phyloP scores from a whole-genome alignment of 2,329 filamentous ascomycete species.

The Taxawa tesnikishii region DNA sequence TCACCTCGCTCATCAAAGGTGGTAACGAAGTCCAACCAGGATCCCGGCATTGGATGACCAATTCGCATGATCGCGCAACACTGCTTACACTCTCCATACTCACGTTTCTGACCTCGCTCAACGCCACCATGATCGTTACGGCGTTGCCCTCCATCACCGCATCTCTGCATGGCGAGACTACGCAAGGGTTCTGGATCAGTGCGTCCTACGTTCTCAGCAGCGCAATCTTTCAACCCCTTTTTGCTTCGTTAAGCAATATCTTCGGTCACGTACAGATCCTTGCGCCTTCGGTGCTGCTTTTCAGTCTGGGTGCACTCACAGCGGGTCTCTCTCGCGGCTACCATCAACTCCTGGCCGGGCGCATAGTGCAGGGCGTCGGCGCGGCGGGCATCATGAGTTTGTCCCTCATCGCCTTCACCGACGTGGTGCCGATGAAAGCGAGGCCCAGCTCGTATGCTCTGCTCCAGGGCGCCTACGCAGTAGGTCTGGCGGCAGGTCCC shows the following conservation, averaged over 20 bases:
- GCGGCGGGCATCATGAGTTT: not conserved
- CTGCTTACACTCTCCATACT: not conserved
- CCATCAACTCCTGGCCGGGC: not conserved
- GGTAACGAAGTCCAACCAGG: too few species aligned
- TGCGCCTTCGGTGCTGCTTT: constrained; percentile 29
- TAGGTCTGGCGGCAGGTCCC: not conserved
- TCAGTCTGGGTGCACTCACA: constrained; percentile 33
- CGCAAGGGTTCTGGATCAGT: constrained; percentile 36
- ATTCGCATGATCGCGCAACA: too few species aligned
- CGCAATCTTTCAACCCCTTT: constrained; percentile 30
- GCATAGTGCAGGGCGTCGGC: not conserved
- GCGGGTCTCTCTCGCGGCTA: constrained; percentile 24
- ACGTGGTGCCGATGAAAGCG: not conserved
- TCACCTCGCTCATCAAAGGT: too few species aligned
- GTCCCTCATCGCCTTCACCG: not conserved
- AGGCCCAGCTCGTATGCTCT: not conserved
- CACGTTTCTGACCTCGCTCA: not conserved
- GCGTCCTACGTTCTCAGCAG: constrained; percentile 35
- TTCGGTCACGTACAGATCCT: constrained; percentile 36
- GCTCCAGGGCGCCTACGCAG: not conserved
- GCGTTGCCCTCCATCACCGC: constrained; percentile 17
- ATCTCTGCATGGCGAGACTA: constrained; percentile 21
- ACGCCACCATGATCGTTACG: not conserved
- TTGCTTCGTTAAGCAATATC: constrained; percentile 30
- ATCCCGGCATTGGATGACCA: too few species aligned